Conservation (phyloP, 1,284 basidiomycete species). For the Gomphus bonarii region DNA sequence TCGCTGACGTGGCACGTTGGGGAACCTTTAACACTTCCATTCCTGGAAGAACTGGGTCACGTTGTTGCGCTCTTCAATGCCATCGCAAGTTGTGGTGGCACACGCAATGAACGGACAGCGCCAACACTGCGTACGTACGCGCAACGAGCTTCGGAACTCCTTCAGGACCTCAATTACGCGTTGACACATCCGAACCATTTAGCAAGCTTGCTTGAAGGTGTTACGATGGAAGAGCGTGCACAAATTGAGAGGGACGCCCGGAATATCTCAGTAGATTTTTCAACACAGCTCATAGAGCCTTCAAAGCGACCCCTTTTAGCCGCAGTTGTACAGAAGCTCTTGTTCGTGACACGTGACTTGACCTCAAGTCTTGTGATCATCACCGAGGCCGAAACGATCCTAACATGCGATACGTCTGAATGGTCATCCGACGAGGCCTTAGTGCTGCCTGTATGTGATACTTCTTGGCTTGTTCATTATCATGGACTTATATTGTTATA, state of each 20-base stretch:
- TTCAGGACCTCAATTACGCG: slow-evolving; percentile 85
- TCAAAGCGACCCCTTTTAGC: slow-evolving; percentile 61
- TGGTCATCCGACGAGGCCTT: slow-evolving; percentile 62
- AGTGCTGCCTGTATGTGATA: slow-evolving; percentile 62
- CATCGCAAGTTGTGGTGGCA: slow-evolving; percentile 30
- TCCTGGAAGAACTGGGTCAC: slow-evolving; percentile 75
- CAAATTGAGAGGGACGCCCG: slow-evolving; percentile 50
- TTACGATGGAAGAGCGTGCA: slow-evolving; percentile 64
- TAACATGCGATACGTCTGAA: slow-evolving; percentile 56
- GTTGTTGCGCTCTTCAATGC: slow-evolving; percentile 67
- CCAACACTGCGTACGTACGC: slow-evolving; percentile 62
- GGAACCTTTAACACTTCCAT: slow-evolving; percentile 58
- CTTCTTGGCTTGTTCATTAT: slow-evolving; percentile 8
- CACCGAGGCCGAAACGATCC: slow-evolving; percentile 58
- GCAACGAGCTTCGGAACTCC: slow-evolving; percentile 54
- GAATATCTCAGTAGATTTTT: slow-evolving; percentile 20
- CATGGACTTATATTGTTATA: slow-evolving; percentile 20
- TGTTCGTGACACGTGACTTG: slow-evolving; percentile 59
- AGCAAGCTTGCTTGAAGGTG: slow-evolving; percentile 68
- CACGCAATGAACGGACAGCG: slow-evolving; percentile 27
- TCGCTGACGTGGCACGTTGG: slow-evolving; percentile 74
- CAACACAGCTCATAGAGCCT: slow-evolving; percentile 44
- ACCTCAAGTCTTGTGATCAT: slow-evolving; percentile 61
- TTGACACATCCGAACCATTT: slow-evolving; percentile 86
- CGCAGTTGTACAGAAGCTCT: slow-evolving; percentile 57